Conservation (phyloP, 2,329 filamentous ascomycete species). For the Calcarisporium arbuscula region DNA sequence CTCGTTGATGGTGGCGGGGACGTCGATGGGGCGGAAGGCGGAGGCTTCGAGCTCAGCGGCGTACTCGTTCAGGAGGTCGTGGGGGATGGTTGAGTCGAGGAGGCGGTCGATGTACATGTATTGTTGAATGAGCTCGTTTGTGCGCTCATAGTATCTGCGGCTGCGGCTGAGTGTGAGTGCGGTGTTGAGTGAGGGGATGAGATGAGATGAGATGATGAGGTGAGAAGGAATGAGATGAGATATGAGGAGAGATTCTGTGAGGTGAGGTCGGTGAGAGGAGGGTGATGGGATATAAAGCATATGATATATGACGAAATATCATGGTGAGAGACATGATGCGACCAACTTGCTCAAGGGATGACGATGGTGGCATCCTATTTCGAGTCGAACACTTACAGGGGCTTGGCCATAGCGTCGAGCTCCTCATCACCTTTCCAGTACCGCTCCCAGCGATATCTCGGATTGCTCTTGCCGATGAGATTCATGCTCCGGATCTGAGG, state of each 20-base stretch:
- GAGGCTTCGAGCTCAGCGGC: constrained; percentile 52
- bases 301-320: no score
- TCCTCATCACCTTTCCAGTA: constrained; percentile 82
- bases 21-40: constrained; percentile 47
- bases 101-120: constrained; percentile 91
- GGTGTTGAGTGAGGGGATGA: no score
- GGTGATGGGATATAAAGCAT: no score
- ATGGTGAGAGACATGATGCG: no score
- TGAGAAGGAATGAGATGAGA: no score
- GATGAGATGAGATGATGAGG: no score
- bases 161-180: no score
- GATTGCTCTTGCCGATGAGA: constrained; percentile 83
- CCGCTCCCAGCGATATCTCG: constrained; percentile 75
- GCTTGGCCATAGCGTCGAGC: constrained; percentile 62
- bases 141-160: constrained; percentile 81
- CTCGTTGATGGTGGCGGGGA: constrained; percentile 72
- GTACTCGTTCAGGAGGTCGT: constrained; percentile 88
- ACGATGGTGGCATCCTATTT: no score
- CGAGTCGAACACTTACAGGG: constrained; percentile 55
- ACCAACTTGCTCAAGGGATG: no score
- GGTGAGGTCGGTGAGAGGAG: neutral
- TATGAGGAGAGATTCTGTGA: neutral
- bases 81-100: constrained; percentile 86
- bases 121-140: constrained; percentile 81
- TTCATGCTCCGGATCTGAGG: constrained; percentile 76